Conservation (phyloP, 164 flowering plant genomes). For the Vitis labrusca region DNA sequence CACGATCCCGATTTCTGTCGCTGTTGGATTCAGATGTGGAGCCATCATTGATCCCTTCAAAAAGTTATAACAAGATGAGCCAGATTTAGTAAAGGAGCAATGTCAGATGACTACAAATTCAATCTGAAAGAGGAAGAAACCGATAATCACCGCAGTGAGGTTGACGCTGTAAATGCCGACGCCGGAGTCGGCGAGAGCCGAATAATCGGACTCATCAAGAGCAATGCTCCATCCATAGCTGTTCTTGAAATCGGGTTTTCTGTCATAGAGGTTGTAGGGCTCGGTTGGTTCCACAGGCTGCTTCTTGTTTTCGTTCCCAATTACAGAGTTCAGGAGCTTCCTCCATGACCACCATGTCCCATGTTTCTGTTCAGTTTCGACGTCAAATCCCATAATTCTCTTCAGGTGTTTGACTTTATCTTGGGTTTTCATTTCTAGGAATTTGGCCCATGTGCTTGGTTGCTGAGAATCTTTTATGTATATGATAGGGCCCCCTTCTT, state of each 20-base stretch:
- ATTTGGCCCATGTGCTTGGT: conserved; percentile 42
- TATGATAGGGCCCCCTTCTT: conserved; percentile 57
- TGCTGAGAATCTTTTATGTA: conserved; percentile 31
- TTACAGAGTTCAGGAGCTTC: conserved; percentile 47
- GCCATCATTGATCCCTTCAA: conserved; percentile 95
- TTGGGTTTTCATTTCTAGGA: conserved; percentile 38
- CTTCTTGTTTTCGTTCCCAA: conserved; percentile 19
- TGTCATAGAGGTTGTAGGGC: conserved; percentile 61
- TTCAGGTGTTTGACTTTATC: conserved; percentile 30
- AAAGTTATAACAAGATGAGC: too few species aligned
- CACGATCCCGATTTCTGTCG: conserved; percentile 83
- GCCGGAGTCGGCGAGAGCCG: conserved; percentile 55
- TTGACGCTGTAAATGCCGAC: conserved; percentile 75
- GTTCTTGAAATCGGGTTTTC: conserved; percentile 65
- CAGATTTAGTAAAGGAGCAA: too few species aligned
- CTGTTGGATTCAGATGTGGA: conserved; percentile 87
- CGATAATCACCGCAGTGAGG: conserved; percentile 50
- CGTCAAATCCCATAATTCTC: conserved; percentile 27
- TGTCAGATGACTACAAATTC: too few species aligned
- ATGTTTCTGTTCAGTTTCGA: conserved; percentile 5
- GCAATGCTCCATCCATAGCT: conserved; percentile 86
- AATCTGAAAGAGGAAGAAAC: too few species aligned
- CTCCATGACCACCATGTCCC: conserved; percentile 52
- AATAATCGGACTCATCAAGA: conserved; percentile 53
- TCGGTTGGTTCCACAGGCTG: conserved; percentile 27